These are phyloP conservation scores for Houttuynia cordata DNA, from an alignment of 164 flowering plant genomes.

Conservation along the genomic window DNA sequence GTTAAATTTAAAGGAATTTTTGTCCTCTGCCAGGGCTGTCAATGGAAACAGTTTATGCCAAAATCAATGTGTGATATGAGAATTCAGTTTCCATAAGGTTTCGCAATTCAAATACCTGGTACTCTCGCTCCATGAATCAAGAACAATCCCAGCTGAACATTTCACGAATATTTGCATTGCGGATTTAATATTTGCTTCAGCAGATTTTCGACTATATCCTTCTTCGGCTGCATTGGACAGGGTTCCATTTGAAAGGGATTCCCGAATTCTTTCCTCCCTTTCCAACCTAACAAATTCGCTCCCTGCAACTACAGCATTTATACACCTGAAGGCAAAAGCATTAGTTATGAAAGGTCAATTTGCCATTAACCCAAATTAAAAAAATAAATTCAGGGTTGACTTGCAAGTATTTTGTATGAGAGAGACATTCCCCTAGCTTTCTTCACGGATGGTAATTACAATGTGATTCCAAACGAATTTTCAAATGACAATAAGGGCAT, in stretches of 20 bases:
- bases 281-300: slow-evolving; percentile 74
- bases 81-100: too few relatives aligned
- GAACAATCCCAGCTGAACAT: slow-evolving; percentile 55
- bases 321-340: slow-evolving; percentile 56
- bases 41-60: too few relatives aligned
- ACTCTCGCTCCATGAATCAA: slow-evolving; percentile 73
- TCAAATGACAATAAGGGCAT: too few relatives aligned
- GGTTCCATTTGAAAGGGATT: slow-evolving; percentile 47
- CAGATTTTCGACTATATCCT: slow-evolving; percentile 29
- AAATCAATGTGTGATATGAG: too few relatives aligned
- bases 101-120: slow-evolving; percentile 39
- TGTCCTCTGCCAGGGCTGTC: too few relatives aligned
- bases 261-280: slow-evolving; percentile 58
- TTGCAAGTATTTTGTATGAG: not conserved
- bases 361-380: not conserved
- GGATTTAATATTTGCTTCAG: slow-evolving; percentile 68
- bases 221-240: slow-evolving; percentile 41
- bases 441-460: too few relatives aligned
- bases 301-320: slow-evolving; percentile 81
- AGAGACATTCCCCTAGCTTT: too few relatives aligned
- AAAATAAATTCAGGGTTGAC: not conserved
- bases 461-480: too few relatives aligned
- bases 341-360: not conserved
- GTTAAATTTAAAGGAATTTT: too few relatives aligned
- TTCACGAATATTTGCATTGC: slow-evolving; percentile 70